phyloP scores from a whole-genome alignment of 2,329 filamentous ascomycete species.

The Pseudogymnoascus sp. region DNA sequence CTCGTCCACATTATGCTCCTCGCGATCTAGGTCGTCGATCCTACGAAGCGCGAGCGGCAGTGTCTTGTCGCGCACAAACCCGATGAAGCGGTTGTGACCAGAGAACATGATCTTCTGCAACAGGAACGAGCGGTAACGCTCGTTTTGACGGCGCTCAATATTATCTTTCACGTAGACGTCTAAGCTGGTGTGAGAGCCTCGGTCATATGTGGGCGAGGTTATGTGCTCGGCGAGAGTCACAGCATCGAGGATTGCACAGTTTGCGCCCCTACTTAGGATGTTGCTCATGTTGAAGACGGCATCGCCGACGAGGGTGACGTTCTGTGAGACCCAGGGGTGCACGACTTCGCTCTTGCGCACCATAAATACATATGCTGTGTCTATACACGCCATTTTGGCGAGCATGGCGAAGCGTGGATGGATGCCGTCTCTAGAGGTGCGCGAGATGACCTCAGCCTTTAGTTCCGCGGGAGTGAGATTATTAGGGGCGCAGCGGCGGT shows the following conservation, averaged over 20 bases:
- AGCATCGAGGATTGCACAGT: slow-evolving; percentile 25
- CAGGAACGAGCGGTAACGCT: slow-evolving; percentile 20
- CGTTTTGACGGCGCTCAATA: slow-evolving; percentile 18
- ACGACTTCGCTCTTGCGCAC: slow-evolving; percentile 21
- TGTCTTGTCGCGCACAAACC: slow-evolving; percentile 18
- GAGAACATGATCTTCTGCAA: slow-evolving; percentile 23
- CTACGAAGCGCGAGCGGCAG: slow-evolving; percentile 21
- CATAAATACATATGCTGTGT: slow-evolving; percentile 19
- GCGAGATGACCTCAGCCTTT: slow-evolving; percentile 19
- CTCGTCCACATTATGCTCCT: not conserved
- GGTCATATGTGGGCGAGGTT: slow-evolving; percentile 7
- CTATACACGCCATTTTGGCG: slow-evolving; percentile 17
- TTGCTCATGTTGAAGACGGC: slow-evolving; percentile 25
- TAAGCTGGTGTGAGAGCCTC: slow-evolving; percentile 12
- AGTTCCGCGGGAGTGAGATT: slow-evolving; percentile 19
- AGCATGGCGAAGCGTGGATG: slow-evolving; percentile 19
- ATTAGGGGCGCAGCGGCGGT: slow-evolving; percentile 17
- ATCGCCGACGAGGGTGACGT: slow-evolving; percentile 23
- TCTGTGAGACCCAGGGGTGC: slow-evolving; percentile 19
- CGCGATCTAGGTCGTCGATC: slow-evolving; percentile 14
- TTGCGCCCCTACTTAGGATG: slow-evolving; percentile 24
- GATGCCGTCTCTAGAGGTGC: slow-evolving; percentile 13
- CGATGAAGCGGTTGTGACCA: slow-evolving; percentile 20
- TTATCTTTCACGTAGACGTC: slow-evolving; percentile 17
- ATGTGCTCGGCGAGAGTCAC: slow-evolving; percentile 20